Evolutionary conservation across 306 rosid species (phyloP), one percentile per base, ranked within the genome.

Genomic region (Canavalia ensiformis): DNA sequence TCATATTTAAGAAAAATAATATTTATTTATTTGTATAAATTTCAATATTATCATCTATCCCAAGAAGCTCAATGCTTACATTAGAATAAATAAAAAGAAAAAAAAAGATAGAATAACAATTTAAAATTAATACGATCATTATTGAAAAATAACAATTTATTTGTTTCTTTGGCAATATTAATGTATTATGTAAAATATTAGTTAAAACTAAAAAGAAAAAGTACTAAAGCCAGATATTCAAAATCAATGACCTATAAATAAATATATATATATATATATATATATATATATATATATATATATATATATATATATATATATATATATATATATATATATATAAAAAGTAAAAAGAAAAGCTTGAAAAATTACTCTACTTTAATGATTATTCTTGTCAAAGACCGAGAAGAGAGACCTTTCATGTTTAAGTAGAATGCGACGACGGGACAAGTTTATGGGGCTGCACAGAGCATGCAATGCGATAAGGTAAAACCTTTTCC

Each of bases 371-470:
- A 41, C 45, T 33, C 68, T 34, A 35, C 30, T 10, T 62, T 6
- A 11, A 60, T 60, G 44, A 60, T 60, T 34, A 60, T 33, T 60
- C 44, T 60, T 60, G 67, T 60, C 44, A 31, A 62, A 10, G 68
- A 62, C 28, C 9, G 45, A 28, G 34, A 62, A 35, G 68, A 34
- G 44, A 5, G 68, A 62, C 11, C 11, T 62, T 34, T 62, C 68
- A 33, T 62, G 68, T 34, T 62, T 35, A 10, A 34, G 68, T 62
- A 29, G 68, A 35, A 62, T 62, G 46, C 28, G 44, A 60, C 4
- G 68, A 62, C 4, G 68, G 34, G 68, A 62, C 68, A 62, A 34
- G 29, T 62, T 62, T 34, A 11, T 62, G 68, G 45, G 44, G 68
- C 8, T 10, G 68, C 34, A 34, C 68, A 62, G 45, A 62, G 28